phyloP scores from a whole-genome alignment of 768 basidiomycete genomes.

The Pseudohyphozyma bogoriensis region DNA sequence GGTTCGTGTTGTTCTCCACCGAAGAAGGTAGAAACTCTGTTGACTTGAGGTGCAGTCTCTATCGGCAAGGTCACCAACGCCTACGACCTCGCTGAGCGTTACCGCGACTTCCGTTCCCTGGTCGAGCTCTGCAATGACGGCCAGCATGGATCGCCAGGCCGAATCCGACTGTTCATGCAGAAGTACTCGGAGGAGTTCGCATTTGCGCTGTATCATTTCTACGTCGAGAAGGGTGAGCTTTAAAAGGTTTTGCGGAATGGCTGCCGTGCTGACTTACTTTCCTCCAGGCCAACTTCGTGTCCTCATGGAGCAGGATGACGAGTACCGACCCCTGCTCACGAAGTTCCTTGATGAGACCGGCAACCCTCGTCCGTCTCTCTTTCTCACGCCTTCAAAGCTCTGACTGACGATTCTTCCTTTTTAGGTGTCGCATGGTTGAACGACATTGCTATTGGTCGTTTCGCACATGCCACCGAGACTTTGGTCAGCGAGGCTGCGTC shows the following conservation, averaged over 20 bases:
- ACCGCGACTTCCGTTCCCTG: slow-evolving; percentile 75
- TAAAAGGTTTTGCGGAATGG: neutral
- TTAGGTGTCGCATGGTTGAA: slow-evolving; percentile 62
- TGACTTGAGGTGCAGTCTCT: slow-evolving; percentile 47
- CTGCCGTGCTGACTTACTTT: neutral
- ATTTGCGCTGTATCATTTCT: slow-evolving; percentile 82
- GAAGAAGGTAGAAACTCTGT: neutral
- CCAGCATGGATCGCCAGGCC: slow-evolving; percentile 38
- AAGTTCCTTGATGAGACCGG: slow-evolving; percentile 56
- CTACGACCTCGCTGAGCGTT: slow-evolving; percentile 72
- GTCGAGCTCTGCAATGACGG: slow-evolving; percentile 64
- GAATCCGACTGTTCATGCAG: slow-evolving; percentile 58
- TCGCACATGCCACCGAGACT: slow-evolving; percentile 54
- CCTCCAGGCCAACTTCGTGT: slow-evolving; percentile 62
- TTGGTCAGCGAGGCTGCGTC: slow-evolving; percentile 54
- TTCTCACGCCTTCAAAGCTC: neutral
- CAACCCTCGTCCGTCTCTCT: slow-evolving; percentile 48
- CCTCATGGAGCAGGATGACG: slow-evolving; percentile 65
- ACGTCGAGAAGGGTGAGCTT: slow-evolving; percentile 73
- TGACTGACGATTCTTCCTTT: neutral
- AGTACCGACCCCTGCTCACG: slow-evolving; percentile 56
- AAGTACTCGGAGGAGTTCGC: slow-evolving; percentile 74
- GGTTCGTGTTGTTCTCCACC: no score
- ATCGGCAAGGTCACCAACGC: slow-evolving; percentile 60
- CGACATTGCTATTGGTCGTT: slow-evolving; percentile 61